A percentile compares a stretch with the other conserved stretches of the same genome.
phyloP scores from a whole-genome alignment of 1,139 yeast genomes.

The Taiozyma sp. region DNA sequence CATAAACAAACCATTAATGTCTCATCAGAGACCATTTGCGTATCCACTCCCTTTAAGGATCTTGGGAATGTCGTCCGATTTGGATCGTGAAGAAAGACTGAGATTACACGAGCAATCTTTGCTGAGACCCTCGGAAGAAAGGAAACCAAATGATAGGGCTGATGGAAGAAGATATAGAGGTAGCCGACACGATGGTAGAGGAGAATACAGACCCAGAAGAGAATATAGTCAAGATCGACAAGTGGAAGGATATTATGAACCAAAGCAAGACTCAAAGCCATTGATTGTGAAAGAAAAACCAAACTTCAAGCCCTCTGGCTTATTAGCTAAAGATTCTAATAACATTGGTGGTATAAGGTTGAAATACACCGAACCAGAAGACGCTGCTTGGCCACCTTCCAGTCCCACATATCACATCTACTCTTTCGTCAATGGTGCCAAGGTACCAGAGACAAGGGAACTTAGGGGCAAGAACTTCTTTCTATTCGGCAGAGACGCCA shows the following conservation, averaged over 20 bases:
- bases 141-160: neutral
- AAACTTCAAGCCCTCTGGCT: constrained; percentile 40
- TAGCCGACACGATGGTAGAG: neutral
- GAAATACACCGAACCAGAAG: constrained; percentile 41
- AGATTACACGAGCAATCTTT: neutral
- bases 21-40: no score
- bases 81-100: neutral
- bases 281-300: constrained; percentile 27
- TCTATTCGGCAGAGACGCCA: constrained; percentile 42
- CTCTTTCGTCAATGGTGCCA: constrained; percentile 24
- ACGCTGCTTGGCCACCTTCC: constrained; percentile 30
- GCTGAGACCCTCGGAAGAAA: neutral
- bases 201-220: neutral
- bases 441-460: constrained; percentile 25
- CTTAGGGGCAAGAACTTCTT: constrained; percentile 30
- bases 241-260: neutral
- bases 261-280: neutral
- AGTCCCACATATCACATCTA: constrained; percentile 23
- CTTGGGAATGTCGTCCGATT: neutral
- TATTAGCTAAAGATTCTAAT: constrained; percentile 40
- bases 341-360: constrained; percentile 34
- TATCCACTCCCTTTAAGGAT: no score
- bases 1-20: no score
- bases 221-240: neutral
- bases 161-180: neutral